These are phyloP conservation scores for Actinidia chinensis DNA, from an alignment of 179 eudicot species.

Conservation along the genomic window DNA sequence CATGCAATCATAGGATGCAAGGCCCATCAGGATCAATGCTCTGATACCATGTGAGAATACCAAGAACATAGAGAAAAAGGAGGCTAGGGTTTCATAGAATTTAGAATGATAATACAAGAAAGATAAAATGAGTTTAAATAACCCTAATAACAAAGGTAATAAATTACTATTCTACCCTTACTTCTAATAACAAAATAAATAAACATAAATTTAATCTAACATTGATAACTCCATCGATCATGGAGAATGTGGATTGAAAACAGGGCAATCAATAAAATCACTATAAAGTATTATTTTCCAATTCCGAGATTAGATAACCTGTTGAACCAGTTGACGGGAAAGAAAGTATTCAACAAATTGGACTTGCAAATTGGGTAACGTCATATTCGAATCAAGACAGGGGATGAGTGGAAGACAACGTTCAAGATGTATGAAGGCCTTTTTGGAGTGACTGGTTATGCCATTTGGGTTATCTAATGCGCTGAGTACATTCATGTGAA, in stretches of 20 bases:
- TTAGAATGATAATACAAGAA: too few species aligned
- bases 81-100: too few species aligned
- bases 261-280: neutral
- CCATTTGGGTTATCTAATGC: neutral
- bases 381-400: neutral
- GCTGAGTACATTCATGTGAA: neutral
- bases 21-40: too few species aligned
- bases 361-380: neutral
- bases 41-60: too few species aligned
- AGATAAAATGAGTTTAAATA: too few species aligned
- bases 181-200: too few species aligned
- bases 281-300: constrained; percentile 3
- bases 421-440: constrained; percentile 2
- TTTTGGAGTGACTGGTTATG: neutral
- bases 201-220: too few species aligned
- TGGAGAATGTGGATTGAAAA: neutral
- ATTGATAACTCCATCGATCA: neutral
- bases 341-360: neutral
- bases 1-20: too few species aligned
- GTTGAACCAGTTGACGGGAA: neutral
- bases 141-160: too few species aligned
- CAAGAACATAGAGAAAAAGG: too few species aligned
- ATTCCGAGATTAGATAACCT: neutral
- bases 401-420: constrained; percentile 9
- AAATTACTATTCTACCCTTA: too few species aligned